Conservation (phyloP, 371 early-diverging fungal species). For the Cokeromyces recurvatus region DNA sequence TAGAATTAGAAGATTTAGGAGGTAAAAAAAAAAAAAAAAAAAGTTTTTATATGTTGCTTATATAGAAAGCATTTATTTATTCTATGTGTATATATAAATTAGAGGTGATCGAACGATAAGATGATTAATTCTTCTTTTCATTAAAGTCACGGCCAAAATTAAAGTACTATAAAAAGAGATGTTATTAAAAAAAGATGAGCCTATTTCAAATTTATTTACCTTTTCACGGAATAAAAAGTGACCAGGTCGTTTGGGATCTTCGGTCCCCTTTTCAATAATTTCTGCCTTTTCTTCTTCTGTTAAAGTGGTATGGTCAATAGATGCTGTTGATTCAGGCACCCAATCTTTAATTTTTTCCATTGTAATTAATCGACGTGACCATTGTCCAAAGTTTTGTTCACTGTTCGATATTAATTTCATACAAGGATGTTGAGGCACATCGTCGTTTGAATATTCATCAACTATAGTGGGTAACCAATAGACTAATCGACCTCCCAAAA, state of each 20-base stretch:
- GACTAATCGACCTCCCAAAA: conserved; percentile 85
- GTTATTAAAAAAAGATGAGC: background rate
- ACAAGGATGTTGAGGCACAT: conserved; percentile 83
- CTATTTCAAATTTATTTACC: conserved; percentile 9
- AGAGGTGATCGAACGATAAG: conserved; percentile 13
- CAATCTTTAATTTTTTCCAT: conserved; percentile 79
- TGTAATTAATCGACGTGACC: conserved; percentile 91
- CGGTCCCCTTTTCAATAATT: conserved; percentile 19
- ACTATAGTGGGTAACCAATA: conserved; percentile 95
- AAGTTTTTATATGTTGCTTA: background rate
- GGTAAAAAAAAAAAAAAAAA: too few relatives aligned
- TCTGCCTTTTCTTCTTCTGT: conserved; percentile 13
- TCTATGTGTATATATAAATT: background rate
- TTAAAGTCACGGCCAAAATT: conserved; percentile 15
- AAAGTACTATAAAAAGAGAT: conserved; percentile 8
- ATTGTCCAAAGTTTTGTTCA: conserved; percentile 90
- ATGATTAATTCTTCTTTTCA: background rate
- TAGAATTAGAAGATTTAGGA: conserved; percentile 21
- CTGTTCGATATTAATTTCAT: conserved; percentile 80
- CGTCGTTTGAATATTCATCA: conserved; percentile 75
- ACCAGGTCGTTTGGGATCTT: conserved; percentile 36
- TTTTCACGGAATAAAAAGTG: conserved; percentile 49
- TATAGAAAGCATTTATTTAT: too few relatives aligned
- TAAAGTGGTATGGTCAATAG: conserved; percentile 7
- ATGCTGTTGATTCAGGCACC: conserved; percentile 9